Evolutionary conservation across 106 monocot genomes (phyloP).

Genomic region (Ottelia alismoides): DNA sequence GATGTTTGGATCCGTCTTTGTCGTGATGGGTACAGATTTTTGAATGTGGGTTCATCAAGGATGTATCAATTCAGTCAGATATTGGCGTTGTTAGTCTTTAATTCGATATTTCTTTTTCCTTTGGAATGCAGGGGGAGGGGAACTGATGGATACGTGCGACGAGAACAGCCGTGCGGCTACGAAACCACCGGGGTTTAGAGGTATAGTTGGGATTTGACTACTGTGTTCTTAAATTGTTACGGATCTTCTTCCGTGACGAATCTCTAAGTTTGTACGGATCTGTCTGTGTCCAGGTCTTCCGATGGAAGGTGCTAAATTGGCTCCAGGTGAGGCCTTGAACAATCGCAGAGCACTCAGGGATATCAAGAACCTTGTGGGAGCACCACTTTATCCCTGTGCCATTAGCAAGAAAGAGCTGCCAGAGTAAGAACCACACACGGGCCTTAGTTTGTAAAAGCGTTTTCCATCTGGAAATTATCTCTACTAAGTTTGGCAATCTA

Average conservation of each 20-base stretch:
- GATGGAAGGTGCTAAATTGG: not conserved
- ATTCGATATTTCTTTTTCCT: conserved; percentile 1
- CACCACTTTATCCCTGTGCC: conserved; percentile 29
- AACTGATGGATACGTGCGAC: conserved; percentile 23
- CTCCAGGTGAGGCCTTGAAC: conserved; percentile 26
- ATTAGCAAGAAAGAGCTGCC: conserved; percentile 29
- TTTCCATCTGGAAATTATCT: conserved; percentile 5
- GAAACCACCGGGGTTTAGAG: conserved; percentile 14
- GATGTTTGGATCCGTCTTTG: not conserved
- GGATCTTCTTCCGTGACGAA: not conserved
- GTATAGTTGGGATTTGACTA: conserved; percentile 2
- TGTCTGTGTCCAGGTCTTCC: conserved; percentile 1
- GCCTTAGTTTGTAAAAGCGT: not conserved
- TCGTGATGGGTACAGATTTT: not conserved
- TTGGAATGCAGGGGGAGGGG: not conserved
- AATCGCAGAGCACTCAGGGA: conserved; percentile 71
- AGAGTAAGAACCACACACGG: conserved; percentile 20
- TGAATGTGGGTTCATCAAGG: not conserved
- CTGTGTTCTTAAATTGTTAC: not conserved
- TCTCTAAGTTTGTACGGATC: no score
- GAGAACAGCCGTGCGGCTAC: conserved; percentile 20
- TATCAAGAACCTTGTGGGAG: conserved; percentile 49
- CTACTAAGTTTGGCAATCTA: no score
- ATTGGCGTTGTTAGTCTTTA: not conserved
- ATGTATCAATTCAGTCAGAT: no score